Evolutionary conservation across 495 filamentous ascomycete genomes (phyloP).

Genomic region (Glutinoglossum americanum): DNA sequence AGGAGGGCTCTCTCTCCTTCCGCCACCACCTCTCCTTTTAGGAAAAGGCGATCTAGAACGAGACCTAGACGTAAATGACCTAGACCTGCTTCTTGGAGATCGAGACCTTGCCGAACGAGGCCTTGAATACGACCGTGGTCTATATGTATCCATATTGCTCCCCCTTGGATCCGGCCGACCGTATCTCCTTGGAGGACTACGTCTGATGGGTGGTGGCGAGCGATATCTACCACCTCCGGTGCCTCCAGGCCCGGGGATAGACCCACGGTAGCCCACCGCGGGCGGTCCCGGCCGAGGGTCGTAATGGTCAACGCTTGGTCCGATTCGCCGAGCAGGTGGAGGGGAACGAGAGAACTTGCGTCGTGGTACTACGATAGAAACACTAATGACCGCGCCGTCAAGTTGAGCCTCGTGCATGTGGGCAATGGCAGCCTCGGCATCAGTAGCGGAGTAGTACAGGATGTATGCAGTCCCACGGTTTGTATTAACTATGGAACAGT

Average conservation of each 20-base stretch:
- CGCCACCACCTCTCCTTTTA: conserved; percentile 18
- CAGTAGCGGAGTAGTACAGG: conserved; percentile 50
- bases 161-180: conserved; percentile 5
- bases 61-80: conserved; percentile 29
- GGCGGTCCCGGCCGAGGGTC: conserved; percentile 15
- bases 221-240: conserved; percentile 9
- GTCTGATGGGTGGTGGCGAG: conserved; percentile 7
- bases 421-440: conserved; percentile 75
- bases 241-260: conserved; percentile 4
- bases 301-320: conserved; percentile 6
- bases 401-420: conserved; percentile 97
- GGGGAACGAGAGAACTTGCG: conserved; percentile 27
- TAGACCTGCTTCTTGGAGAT: conserved; percentile 18
- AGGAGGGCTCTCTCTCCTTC: conserved; percentile 20
- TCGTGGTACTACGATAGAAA: conserved; percentile 83
- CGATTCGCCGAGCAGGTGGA: conserved; percentile 7
- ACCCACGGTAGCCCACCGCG: conserved; percentile 10
- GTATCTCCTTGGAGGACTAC: conserved; percentile 5
- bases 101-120: conserved; percentile 17
- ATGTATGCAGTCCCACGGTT: conserved; percentile 94
- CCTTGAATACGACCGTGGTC: conserved; percentile 25
- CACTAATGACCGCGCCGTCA: conserved; percentile 69
- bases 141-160: conserved; percentile 7
- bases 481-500: conserved; percentile 40
- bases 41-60: conserved; percentile 26